These are phyloP conservation scores for Colletotrichum tabaci DNA, from an alignment of 2,329 filamentous ascomycete species.

Conservation along the genomic window DNA sequence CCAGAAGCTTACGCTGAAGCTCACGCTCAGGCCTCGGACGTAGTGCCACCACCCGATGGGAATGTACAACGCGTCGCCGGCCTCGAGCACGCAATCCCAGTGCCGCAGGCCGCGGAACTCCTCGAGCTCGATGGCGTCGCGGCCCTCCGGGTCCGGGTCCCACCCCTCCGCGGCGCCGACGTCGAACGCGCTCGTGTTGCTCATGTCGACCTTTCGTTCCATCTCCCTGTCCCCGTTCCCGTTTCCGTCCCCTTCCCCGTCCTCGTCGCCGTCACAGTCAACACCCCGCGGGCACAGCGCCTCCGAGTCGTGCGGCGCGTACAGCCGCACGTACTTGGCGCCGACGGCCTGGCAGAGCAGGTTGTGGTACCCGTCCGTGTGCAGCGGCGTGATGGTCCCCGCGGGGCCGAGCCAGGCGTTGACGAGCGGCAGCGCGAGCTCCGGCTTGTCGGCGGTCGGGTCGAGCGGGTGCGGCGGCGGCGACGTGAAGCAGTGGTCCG, in stretches of 20 bases:
- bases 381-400: constrained; percentile 90
- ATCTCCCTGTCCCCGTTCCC: no score
- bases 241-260: constrained; percentile 72
- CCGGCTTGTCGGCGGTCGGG: constrained; percentile 24
- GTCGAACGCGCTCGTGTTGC: constrained; percentile 88
- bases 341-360: constrained; percentile 92
- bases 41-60: constrained; percentile 99
- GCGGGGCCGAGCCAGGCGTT: constrained; percentile 96
- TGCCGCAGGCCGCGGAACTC: constrained; percentile 74
- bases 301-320: constrained; percentile 75
- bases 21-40: constrained; percentile 85
- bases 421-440: constrained; percentile 53
- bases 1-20: constrained; percentile 98
- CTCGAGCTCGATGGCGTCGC: constrained; percentile 55
- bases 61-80: constrained; percentile 90
- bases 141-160: constrained; percentile 58
- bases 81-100: constrained; percentile 82
- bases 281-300: constrained; percentile 73
- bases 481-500: constrained; percentile 86
- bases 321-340: constrained; percentile 91
- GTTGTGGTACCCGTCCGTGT: constrained; percentile 96
- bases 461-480: constrained; percentile 71
- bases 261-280: constrained; percentile 84
- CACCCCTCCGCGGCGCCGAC: constrained; percentile 78
- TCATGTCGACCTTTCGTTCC: constrained; percentile 80